phyloP scores from a whole-genome alignment of 352 stramenopile genomes.

The Chrysophaeum taylorii region DNA sequence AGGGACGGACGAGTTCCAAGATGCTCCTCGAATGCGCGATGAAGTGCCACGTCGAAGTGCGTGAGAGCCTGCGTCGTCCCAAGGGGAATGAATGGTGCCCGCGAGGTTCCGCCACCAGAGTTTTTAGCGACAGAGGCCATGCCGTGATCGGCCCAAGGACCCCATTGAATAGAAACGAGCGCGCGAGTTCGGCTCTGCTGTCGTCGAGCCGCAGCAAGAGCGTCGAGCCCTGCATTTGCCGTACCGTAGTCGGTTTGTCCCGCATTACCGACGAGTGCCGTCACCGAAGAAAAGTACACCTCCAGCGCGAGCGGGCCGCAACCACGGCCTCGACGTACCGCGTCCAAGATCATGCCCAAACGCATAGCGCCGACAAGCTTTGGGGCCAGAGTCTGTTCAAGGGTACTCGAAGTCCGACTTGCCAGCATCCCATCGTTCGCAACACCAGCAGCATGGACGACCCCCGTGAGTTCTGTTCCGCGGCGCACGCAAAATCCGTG shows the following conservation, averaged over 20 bases:
- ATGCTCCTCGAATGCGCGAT: too few relatives aligned
- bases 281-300: conserved; percentile 17
- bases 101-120: not conserved
- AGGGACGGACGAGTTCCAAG: too few relatives aligned
- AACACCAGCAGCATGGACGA: conserved; percentile 20
- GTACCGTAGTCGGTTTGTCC: conserved; percentile 22
- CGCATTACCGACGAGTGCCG: conserved; percentile 8
- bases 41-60: not conserved
- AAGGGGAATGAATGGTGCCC: not conserved
- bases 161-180: conserved; percentile 17
- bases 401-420: not conserved
- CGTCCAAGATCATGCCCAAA: not conserved
- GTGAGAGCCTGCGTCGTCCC: not conserved
- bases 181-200: too few relatives aligned
- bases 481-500: not conserved
- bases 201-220: too few relatives aligned
- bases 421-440: not conserved
- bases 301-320: conserved; percentile 1
- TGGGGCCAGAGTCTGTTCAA: not conserved
- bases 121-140: conserved; percentile 14
- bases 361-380: not conserved
- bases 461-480: not conserved
- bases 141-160: conserved; percentile 17
- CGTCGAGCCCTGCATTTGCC: conserved; percentile 19
- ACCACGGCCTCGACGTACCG: not conserved